These are phyloP conservation scores for Breynia disticha DNA, from an alignment of 441 rosid genomes.

Conservation along the genomic window DNA sequence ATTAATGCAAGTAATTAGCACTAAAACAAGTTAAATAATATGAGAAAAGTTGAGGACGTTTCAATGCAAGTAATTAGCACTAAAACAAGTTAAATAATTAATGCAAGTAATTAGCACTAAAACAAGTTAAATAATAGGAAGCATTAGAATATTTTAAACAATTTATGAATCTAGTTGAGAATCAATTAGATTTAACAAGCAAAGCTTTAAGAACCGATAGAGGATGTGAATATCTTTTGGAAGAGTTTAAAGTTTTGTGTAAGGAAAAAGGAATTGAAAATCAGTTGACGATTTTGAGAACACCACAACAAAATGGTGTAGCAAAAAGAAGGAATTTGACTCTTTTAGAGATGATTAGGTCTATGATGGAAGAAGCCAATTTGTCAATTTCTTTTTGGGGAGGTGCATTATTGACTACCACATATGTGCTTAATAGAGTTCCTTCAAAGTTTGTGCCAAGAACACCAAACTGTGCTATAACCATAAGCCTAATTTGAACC, in stretches of 20 bases:
- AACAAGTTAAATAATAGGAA: no score
- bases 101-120: no score
- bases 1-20: no score
- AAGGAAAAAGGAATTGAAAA: constrained; percentile 1
- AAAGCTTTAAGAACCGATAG: constrained; percentile 3
- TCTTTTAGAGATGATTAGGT: constrained; percentile 3
- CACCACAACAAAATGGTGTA: constrained; percentile 6
- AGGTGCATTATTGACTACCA: neutral
- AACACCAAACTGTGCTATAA: neutral
- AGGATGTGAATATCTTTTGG: constrained; percentile 3
- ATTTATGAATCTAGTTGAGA: neutral
- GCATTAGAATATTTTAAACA: neutral
- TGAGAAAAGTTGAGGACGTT: no score
- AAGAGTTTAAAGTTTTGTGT: neutral
- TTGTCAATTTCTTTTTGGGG: neutral
- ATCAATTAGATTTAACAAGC: neutral
- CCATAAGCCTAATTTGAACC: neutral
- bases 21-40: no score
- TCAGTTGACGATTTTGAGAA: neutral
- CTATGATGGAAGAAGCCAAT: neutral
- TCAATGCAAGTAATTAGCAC: no score
- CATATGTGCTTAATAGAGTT: neutral
- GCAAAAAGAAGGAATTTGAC: neutral
- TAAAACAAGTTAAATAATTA: no score
- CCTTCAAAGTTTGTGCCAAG: neutral